Evolutionary conservation across 2,329 filamentous ascomycete species (phyloP).

Genomic region (Rutstroemia sp.): DNA sequence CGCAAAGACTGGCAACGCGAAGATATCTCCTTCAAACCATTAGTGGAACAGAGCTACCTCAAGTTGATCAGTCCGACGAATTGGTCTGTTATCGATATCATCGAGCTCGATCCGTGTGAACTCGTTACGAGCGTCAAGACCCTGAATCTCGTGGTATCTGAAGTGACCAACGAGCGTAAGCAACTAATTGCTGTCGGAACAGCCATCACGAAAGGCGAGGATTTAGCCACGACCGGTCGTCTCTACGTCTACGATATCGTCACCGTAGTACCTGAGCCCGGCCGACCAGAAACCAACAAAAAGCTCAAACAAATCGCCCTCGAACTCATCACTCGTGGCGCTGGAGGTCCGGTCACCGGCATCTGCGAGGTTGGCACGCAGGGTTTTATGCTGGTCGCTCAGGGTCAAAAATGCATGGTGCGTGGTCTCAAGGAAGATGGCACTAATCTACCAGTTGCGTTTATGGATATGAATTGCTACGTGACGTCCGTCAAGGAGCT

Average conservation of each 20-base stretch:
- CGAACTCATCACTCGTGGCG: constrained; percentile 86
- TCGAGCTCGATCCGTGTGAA: constrained; percentile 68
- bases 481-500: constrained; percentile 81
- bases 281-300: constrained; percentile 74
- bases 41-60: constrained; percentile 62
- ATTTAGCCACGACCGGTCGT: constrained; percentile 75
- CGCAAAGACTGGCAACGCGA: constrained; percentile 71
- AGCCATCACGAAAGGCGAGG: constrained; percentile 79
- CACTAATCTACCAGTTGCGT: constrained; percentile 84
- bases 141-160: constrained; percentile 81
- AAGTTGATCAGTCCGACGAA: constrained; percentile 72
- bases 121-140: constrained; percentile 75
- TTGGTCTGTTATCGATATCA: constrained; percentile 70
- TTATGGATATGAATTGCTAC: constrained; percentile 96
- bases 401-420: constrained; percentile 97
- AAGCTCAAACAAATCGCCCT: constrained; percentile 79
- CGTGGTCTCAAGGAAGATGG: constrained; percentile 93
- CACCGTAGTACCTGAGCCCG: constrained; percentile 82
- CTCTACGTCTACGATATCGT: constrained; percentile 91
- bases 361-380: constrained; percentile 79
- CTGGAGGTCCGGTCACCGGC: constrained; percentile 83
- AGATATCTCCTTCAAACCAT: constrained; percentile 54
- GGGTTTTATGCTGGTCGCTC: constrained; percentile 80
- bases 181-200: constrained; percentile 81
- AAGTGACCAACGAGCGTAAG: constrained; percentile 79